Percentiles rank a stretch among this genome's conserved stretches.
phyloP scores from a whole-genome alignment of 306 rosid species.

The Dalbergia cultrata region DNA sequence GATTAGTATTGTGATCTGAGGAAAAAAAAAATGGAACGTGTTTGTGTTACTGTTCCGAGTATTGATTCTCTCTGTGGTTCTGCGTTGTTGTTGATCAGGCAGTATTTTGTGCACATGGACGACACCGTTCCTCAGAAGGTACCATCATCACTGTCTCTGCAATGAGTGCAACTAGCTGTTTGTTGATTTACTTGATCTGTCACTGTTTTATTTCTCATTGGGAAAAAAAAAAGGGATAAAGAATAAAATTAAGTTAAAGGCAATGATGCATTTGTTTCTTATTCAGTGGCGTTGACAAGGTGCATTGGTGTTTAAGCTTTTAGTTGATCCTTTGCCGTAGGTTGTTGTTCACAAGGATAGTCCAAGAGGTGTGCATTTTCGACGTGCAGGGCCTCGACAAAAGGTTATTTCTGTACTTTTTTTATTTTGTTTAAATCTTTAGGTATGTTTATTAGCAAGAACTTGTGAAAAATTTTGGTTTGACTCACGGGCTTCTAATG shows the following conservation, averaged over 20 bases:
- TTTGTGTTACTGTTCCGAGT: neutral
- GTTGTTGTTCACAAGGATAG: conserved; percentile 81
- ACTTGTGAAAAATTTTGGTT: neutral
- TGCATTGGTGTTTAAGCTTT: conserved; percentile 35
- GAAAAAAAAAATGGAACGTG: conserved; percentile 8
- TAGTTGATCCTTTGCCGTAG: conserved; percentile 51
- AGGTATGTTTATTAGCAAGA: conserved; percentile 16
- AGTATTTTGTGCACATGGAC: conserved; percentile 89
- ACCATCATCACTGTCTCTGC: conserved; percentile 10
- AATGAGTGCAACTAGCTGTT: conserved; percentile 1
- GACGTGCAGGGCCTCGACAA: conserved; percentile 98
- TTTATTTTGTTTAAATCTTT: neutral
- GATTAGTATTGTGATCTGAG: conserved; percentile 26
- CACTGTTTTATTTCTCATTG: conserved; percentile 16
- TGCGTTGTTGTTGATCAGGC: conserved; percentile 58
- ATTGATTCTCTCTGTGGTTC: conserved; percentile 28
- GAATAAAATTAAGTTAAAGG: neutral
- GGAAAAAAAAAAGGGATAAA: conserved; percentile 31
- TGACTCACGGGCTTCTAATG: conserved; percentile 4
- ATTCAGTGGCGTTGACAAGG: conserved; percentile 16
- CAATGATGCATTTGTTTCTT: conserved; percentile 18
- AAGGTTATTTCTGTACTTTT: conserved; percentile 54
- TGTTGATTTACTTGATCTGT: conserved; percentile 25
- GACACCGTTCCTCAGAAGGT: conserved; percentile 89
- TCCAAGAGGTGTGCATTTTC: conserved; percentile 89